phyloP scores from a whole-genome alignment of 1,284 basidiomycete species.

The Leccinum pallidistipes region DNA sequence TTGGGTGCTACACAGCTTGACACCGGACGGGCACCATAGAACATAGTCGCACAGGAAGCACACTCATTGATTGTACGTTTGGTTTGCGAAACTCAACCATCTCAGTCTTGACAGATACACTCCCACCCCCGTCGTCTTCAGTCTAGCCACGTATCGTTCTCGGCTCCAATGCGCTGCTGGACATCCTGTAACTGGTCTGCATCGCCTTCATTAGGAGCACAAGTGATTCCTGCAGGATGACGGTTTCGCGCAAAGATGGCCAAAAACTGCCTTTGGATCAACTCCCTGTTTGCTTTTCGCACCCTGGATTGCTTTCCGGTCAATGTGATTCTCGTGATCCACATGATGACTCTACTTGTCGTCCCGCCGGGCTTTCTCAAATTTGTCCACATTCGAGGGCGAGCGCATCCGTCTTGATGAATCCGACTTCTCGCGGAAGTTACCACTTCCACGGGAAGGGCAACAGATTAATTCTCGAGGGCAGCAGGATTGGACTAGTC shows the following conservation, averaged over 20 bases:
- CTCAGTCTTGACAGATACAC: conserved; percentile 20
- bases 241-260: conserved; percentile 10
- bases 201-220: conserved; percentile 7
- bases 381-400: conserved; percentile 12
- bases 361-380: conserved; percentile 11
- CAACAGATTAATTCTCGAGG: conserved; percentile 37
- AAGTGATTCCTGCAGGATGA: conserved; percentile 3
- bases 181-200: conserved; percentile 19
- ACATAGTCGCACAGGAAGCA: no score
- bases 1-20: no score
- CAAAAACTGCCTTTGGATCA: conserved; percentile 30
- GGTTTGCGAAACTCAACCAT: not conserved
- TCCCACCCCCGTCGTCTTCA: conserved; percentile 26
- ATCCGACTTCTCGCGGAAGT: conserved; percentile 24
- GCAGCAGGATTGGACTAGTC: conserved; percentile 20
- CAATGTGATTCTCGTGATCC: conserved; percentile 8
- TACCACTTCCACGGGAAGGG: conserved; percentile 18
- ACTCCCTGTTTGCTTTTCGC: conserved; percentile 1
- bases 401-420: conserved; percentile 1
- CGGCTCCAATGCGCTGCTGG: conserved; percentile 18
- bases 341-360: conserved; percentile 6
- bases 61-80: no score
- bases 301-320: conserved; percentile 20
- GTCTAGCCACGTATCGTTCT: conserved; percentile 19
- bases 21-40: no score